Evolutionary conservation across 1,139 yeast genomes (phyloP).

Genomic region (Nakaseomyces uthaithaninus): DNA sequence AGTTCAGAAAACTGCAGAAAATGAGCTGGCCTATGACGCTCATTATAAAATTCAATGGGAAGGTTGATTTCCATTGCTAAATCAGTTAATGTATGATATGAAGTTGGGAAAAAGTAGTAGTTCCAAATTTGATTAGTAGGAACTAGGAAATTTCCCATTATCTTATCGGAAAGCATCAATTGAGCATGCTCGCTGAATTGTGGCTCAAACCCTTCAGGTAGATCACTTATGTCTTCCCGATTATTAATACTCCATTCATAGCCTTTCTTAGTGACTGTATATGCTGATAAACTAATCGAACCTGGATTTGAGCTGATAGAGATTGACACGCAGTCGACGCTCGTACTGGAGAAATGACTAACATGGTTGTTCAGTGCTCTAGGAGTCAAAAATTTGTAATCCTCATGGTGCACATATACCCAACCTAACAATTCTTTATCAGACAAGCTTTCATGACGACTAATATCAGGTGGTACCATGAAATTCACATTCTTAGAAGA

Average conservation of each 20-base stretch:
- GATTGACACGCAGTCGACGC: slow-evolving; percentile 45
- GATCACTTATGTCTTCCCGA: slow-evolving; percentile 37
- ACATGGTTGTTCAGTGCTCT: slow-evolving; percentile 62
- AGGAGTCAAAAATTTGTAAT: slow-evolving; percentile 54
- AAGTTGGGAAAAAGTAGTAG: slow-evolving; percentile 78
- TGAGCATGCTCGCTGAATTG: slow-evolving; percentile 58
- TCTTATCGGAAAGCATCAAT: slow-evolving; percentile 62
- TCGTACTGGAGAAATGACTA: slow-evolving; percentile 33
- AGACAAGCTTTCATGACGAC: slow-evolving; percentile 32
- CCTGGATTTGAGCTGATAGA: slow-evolving; percentile 77
- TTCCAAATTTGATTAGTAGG: slow-evolving; percentile 89
- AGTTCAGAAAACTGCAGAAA: slow-evolving; percentile 66
- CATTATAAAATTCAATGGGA: slow-evolving; percentile 79
- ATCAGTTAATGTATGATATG: slow-evolving; percentile 58
- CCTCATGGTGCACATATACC: slow-evolving; percentile 73
- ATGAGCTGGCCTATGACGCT: slow-evolving; percentile 81
- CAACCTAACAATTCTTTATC: slow-evolving; percentile 64
- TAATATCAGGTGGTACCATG: slow-evolving; percentile 43
- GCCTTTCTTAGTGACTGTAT: slow-evolving; percentile 55
- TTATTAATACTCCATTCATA: slow-evolving; percentile 69
- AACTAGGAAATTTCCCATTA: slow-evolving; percentile 76
- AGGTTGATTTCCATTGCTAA: slow-evolving; percentile 64
- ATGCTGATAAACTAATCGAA: slow-evolving; percentile 68
- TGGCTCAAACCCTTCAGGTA: slow-evolving; percentile 59
- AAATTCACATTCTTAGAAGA: slow-evolving; percentile 57